Conservation (phyloP, 73 alveolate genomes). For the Paramecium sonneborni region DNA sequence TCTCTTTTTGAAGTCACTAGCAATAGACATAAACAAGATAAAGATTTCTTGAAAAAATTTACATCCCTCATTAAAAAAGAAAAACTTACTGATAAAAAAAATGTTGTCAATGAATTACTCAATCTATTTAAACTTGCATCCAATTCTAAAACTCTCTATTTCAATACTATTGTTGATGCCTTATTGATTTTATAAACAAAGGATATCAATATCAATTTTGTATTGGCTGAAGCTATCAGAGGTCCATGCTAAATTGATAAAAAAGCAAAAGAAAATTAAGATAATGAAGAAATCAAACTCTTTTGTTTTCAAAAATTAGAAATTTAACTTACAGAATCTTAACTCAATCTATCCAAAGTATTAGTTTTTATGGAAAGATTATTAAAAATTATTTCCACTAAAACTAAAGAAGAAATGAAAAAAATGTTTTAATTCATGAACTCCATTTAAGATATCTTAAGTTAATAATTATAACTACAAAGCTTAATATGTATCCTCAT, state of each 20-base stretch:
- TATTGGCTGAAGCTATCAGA: not conserved
- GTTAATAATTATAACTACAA: not conserved
- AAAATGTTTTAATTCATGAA: not conserved
- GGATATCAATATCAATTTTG: not conserved
- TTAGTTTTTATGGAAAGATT: not conserved
- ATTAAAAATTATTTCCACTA: not conserved
- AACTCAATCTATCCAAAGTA: not conserved
- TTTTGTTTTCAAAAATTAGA: not conserved
- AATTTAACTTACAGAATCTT: not conserved
- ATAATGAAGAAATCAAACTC: not conserved
- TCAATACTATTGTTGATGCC: not conserved
- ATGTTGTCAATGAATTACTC: not conserved
- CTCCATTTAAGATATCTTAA: not conserved
- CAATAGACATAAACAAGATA: not conserved
- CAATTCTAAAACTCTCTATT: not conserved
- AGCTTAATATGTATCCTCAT: not conserved
- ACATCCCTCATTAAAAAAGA: not conserved
- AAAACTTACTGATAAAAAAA: conserved; percentile 6
- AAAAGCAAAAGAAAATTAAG: conserved; percentile 15
- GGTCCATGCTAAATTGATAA: conserved; percentile 19
- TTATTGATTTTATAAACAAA: not conserved
- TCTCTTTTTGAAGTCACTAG: conserved; percentile 25
- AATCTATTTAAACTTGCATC: not conserved
- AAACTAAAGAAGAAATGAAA: not conserved
- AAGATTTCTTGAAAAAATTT: conserved; percentile 21